phyloP scores from a whole-genome alignment of 345 rosid genomes.

The Mercurialis annua region DNA sequence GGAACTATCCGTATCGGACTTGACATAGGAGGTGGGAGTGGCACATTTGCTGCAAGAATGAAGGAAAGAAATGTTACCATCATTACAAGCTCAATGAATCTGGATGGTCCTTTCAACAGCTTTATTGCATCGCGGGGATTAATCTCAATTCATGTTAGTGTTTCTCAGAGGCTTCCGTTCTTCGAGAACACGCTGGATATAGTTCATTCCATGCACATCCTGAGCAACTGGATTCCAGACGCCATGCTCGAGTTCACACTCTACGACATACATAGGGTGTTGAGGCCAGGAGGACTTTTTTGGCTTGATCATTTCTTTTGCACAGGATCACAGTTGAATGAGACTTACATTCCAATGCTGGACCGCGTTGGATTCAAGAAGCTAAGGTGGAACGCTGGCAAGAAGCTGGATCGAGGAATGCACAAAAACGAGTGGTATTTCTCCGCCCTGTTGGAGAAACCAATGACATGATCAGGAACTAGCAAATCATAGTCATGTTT shows the following conservation, averaged over 20 bases:
- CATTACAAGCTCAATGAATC: slow-evolving; percentile 45
- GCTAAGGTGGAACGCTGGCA: slow-evolving; percentile 41
- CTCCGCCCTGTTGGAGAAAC: slow-evolving; percentile 49
- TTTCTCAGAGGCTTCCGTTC: slow-evolving; percentile 52
- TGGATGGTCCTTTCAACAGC: slow-evolving; percentile 53
- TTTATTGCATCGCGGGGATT: slow-evolving; percentile 51
- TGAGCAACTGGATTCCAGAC: slow-evolving; percentile 50
- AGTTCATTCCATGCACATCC: slow-evolving; percentile 50
- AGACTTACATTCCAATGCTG: slow-evolving; percentile 38
- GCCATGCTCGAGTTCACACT: slow-evolving; percentile 43
- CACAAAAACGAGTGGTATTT: slow-evolving; percentile 42
- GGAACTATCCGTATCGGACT: slow-evolving; percentile 44
- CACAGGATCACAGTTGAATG: slow-evolving; percentile 41
- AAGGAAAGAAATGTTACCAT: slow-evolving; percentile 48
- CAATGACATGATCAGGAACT: slow-evolving; percentile 26
- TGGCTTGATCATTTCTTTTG: slow-evolving; percentile 63
- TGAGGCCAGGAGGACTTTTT: slow-evolving; percentile 53
- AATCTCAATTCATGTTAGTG: slow-evolving; percentile 40
- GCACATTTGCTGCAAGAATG: slow-evolving; percentile 60
- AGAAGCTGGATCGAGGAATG: slow-evolving; percentile 35
- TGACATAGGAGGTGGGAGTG: slow-evolving; percentile 47
- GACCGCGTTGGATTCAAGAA: slow-evolving; percentile 41
- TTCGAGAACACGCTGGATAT: slow-evolving; percentile 53
- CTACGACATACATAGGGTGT: slow-evolving; percentile 43
- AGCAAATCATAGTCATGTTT: not conserved